Percentiles rank a stretch among this genome's conserved stretches.
Conservation (phyloP, 179 eudicot genomes). For the Beta corolliflora region DNA sequence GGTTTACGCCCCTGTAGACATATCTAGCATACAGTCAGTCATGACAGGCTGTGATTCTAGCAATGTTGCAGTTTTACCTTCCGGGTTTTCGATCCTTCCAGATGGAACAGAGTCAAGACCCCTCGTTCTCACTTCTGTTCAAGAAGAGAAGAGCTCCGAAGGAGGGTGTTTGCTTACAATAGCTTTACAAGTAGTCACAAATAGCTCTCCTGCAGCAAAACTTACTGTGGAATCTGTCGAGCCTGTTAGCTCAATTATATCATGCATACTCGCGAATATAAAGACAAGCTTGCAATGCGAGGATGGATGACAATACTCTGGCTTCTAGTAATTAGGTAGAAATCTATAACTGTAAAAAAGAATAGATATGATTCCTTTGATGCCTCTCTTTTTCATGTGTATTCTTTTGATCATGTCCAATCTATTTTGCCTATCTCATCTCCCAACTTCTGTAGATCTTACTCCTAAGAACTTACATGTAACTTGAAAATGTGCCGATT, state of each 20-base stretch:
- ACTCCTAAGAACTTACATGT: slow-evolving; percentile 22
- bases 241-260: slow-evolving; percentile 64
- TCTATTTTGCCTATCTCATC: slow-evolving; percentile 2
- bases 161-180: slow-evolving; percentile 83
- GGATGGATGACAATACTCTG: slow-evolving; percentile 42
- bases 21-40: slow-evolving; percentile 65
- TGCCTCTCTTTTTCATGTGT: slow-evolving; percentile 4
- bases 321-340: slow-evolving; percentile 14
- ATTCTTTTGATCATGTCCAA: slow-evolving; percentile 16
- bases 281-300: slow-evolving; percentile 83
- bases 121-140: slow-evolving; percentile 61
- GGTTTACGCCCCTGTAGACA: slow-evolving; percentile 73
- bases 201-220: slow-evolving; percentile 63
- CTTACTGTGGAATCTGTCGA: slow-evolving; percentile 65
- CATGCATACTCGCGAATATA: slow-evolving; percentile 66
- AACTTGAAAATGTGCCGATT: slow-evolving; percentile 22
- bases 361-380: background rate
- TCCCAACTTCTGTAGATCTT: slow-evolving; percentile 24
- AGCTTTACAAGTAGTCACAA: slow-evolving; percentile 70
- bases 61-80: slow-evolving; percentile 65
- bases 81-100: slow-evolving; percentile 87
- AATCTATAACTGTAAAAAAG: slow-evolving; percentile 22
- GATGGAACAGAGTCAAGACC: slow-evolving; percentile 87
- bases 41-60: slow-evolving; percentile 93
- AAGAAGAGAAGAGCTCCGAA: slow-evolving; percentile 66